Evolutionary conservation across 768 basidiomycete species (phyloP).

Genomic region (Trametes cingulata): DNA sequence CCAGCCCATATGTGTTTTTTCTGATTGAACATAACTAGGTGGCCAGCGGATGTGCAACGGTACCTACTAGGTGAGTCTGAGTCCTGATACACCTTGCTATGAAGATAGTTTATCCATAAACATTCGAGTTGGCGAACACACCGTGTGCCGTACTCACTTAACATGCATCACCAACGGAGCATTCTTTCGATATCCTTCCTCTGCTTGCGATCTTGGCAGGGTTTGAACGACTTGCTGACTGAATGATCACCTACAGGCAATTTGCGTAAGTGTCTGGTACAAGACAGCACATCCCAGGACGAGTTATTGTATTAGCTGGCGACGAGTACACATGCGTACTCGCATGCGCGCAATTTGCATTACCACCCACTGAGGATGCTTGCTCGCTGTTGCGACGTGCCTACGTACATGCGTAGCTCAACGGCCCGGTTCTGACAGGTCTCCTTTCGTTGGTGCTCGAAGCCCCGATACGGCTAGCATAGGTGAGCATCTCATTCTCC

Average conservation of each 20-base stretch:
- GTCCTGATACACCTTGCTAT: slow-evolving; percentile 31
- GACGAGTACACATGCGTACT: slow-evolving; percentile 33
- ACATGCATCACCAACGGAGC: slow-evolving; percentile 71
- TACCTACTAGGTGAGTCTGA: slow-evolving; percentile 35
- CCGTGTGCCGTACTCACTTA: slow-evolving; percentile 69
- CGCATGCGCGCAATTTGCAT: slow-evolving; percentile 37
- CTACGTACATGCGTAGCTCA: neutral
- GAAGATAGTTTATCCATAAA: slow-evolving; percentile 70
- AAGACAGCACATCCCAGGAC: neutral
- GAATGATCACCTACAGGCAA: neutral
- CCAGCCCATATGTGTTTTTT: neutral
- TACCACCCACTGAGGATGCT: slow-evolving; percentile 43
- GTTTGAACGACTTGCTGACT: neutral
- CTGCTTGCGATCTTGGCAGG: neutral
- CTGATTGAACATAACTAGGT: neutral
- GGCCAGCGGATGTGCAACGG: no score
- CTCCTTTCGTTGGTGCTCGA: no score
- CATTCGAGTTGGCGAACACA: slow-evolving; percentile 65
- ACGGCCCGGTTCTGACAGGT: neutral
- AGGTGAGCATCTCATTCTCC: slow-evolving; percentile 9
- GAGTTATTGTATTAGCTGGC: slow-evolving; percentile 35
- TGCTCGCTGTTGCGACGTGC: neutral
- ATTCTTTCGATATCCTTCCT: slow-evolving; percentile 17
- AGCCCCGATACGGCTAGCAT: neutral
- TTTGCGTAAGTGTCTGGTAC: neutral